Evolutionary conservation across 2,329 filamentous ascomycete genomes (phyloP), one percentile per base, ranked within the genome.

Genomic region (Ophiostoma ulmi): DNA sequence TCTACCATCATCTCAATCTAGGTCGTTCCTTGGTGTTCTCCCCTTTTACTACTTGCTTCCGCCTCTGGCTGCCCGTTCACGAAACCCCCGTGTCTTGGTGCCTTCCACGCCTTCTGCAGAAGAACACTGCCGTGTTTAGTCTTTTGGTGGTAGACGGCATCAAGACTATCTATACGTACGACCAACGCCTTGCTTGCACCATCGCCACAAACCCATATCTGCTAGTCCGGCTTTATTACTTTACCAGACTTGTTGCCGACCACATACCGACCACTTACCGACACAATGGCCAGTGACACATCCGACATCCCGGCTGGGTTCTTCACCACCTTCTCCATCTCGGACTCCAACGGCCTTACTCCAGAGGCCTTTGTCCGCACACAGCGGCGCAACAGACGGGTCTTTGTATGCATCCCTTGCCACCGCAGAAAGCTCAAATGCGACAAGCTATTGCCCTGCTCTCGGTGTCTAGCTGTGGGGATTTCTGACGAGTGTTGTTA

Each of bases 321-420:
- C 70, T 76, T 77, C 69, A 75, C 74, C 5, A 77, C 76, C 63
- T 77, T 77, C 55, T 76, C 76, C 38, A 73, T 77, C 48, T 68
- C 74, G 26, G 76, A 76, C 70, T 74, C 73, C 6, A 73, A 75
- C 70, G 73, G 71, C 35, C 73, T 70, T 26, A 71, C 72, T 71
- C 73, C 11, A 72, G 75, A 13, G 71, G 73, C 26, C 67, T 66
- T 7, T 72, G 72, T 39, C 17, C 72, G 73, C 14, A 68, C 75
- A 8, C 75, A 77, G 71, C 75, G 73, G 69, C 75, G 76, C 17
- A 77, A 77, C 73, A 71, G 76, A 36, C 73, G 75, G 20, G 75
- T 77, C 10, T 76, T 75, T 67, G 76, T 77, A 10, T 77, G 76
- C 61, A 75, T 77, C 11, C 75, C 76, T 17, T 77, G 76, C 70